Evolutionary conservation across 495 filamentous ascomycete genomes (phyloP), one percentile per base, ranked within the genome.

Genomic region (Penicillium roqueforti): DNA sequence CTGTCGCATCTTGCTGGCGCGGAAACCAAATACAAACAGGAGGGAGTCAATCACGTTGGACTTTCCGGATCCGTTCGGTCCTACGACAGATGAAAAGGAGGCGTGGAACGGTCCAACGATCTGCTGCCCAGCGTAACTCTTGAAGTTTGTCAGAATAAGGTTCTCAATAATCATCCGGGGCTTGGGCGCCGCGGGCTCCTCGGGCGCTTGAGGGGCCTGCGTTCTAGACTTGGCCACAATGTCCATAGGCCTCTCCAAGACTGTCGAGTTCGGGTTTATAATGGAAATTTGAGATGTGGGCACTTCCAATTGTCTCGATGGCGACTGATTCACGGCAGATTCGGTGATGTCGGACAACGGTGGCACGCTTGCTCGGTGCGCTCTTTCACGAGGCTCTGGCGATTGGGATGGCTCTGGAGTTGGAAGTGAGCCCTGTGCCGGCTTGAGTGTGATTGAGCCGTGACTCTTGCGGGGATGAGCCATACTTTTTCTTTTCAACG

Each of bases 21-120:
- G 86, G 74, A 98, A 98, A 38, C 93, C 93, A 60, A 98, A 98
- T 20, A 98, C 93, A 64, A 98, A 98, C 3, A 98, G 84, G 34
- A 98, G 74, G 7, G 93, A 96, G 70, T 98, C 93, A 68, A 98
- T 98, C 43, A 98, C 93, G 64, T 98, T 98, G 5, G 93, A 97
- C 69, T 98, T 98, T 40, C 93, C 93, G 18, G 95, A 97, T 53
- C 93, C 93, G 68, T 98, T 98, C 7, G 93, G 93, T 3, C 93
- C 93, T 37, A 98, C 93, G 13, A 98, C 93, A 0, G 93, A 97
- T n/a, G 95, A 96, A 68, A 98, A 98, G 0, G 93, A 98, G 14
- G 88, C 77, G 72, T 98, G 93, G 67, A 98, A 98, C 0, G 93
- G 93, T 5, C 93, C 93, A 54, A 98, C 93, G 72, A 95, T 85